Base-by-base conservation (phyloP, 2,329 filamentous ascomycete species). In the Fusarium globosum region DNA sequence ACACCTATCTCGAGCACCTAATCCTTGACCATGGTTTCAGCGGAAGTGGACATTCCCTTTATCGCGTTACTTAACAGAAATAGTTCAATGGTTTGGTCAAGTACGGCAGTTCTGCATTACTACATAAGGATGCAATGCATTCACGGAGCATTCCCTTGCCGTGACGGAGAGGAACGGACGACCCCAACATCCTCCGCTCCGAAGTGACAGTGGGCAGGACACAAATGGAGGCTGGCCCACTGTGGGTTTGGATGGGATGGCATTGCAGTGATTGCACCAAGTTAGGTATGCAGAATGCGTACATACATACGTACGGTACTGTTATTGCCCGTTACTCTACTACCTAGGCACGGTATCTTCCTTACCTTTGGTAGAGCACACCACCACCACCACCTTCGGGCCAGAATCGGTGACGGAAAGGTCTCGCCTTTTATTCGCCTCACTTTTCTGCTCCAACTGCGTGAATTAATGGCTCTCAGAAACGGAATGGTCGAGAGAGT, bases 81-180 rank as follows among this genome's bases (percentile, higher is more conserved):
- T 28, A 49, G 42, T 35, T 21, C n/a, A 26, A 61, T 53, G 33
- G 16, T 51, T 43, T 51, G 65, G 45, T 64, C 33, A 51, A 61
- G 41, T 53, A 61, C 46, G 60, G 60, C 65, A 70, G 52, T 57
- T 70, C 41, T 61, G 51, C 52, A 36, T 51, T 42, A 39, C 70
- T 53, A 67, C 46, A 53, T 51, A 56, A 43, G 49, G n/a, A 46
- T 33, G 33, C 61, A 71, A 43, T 41, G 39, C 51, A 46, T 36
- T 39, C 30, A 57, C 45, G 45, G 49, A 63, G 51, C 26, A 65
- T 35, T 60, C 21, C 43, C 48, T 66, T 49, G 53, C 57, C 56
- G 41, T 56, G 55, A 57, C 70, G 49, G 56, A 61, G 39, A 41
- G 46, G 43, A 65, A 56, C 65, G 23, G 56, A 38, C 14, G 21